phyloP scores from a whole-genome alignment of 225 moss, liverwort and hornwort genomes.

The Marchantia polymorpha region DNA sequence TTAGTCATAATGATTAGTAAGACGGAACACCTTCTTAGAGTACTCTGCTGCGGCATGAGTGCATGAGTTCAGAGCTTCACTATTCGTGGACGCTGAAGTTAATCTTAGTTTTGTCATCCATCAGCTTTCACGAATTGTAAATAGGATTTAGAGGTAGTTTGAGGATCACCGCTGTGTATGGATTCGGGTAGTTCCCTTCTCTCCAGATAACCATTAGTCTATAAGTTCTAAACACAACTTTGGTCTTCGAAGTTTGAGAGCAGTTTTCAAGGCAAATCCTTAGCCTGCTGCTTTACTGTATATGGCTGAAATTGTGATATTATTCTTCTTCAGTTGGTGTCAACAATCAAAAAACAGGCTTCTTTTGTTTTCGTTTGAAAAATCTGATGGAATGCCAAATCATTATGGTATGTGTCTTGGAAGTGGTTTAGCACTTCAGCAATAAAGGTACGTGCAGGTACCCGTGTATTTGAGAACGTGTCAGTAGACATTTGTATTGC shows the following conservation, averaged over 20 bases:
- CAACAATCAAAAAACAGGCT: not conserved
- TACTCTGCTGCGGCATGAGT: not conserved
- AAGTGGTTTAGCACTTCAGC: not conserved
- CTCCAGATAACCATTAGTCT: constrained; percentile 6
- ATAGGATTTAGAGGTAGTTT: constrained; percentile 3
- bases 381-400: not conserved
- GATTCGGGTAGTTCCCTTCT: not conserved
- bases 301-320: not conserved
- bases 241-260: not conserved
- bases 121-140: constrained; percentile 17
- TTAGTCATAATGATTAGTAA: not conserved
- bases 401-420: not conserved
- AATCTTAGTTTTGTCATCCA: constrained; percentile 6
- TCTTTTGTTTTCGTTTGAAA: not conserved
- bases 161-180: not conserved
- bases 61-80: not conserved
- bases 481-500: not conserved
- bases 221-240: not conserved
- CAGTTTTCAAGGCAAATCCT: not conserved
- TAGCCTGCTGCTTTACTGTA: constrained; percentile 9
- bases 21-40: not conserved
- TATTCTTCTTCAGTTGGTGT: not conserved
- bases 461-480: not conserved
- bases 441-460: not conserved
- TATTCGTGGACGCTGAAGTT: not conserved